Conservation (phyloP, 2,329 filamentous ascomycete genomes). For the Diaporthe sp. region DNA sequence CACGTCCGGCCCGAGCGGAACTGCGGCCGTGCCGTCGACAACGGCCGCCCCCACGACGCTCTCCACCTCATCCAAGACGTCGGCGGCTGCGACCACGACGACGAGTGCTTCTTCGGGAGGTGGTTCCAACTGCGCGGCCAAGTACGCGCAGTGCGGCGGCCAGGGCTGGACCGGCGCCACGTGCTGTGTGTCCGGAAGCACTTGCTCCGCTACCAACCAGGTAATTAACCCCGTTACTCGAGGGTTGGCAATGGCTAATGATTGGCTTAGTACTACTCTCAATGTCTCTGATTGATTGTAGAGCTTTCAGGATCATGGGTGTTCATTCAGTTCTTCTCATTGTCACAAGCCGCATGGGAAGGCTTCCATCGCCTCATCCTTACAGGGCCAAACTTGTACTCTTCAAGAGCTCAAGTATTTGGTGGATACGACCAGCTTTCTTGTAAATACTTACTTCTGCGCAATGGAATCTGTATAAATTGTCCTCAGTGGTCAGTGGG, state of each 20-base stretch:
- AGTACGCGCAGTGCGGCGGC: slow-evolving; percentile 16
- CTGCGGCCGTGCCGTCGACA: background rate
- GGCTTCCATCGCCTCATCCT: background rate
- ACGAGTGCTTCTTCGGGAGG: slow-evolving; percentile 4
- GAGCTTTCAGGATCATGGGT: background rate
- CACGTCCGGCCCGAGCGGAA: slow-evolving; percentile 41
- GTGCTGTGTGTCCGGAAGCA: slow-evolving; percentile 19
- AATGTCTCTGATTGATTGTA: slow-evolving; percentile 6
- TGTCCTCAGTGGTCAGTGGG: too few species aligned
- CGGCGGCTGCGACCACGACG: background rate
- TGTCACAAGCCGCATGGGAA: background rate
- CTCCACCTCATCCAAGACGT: slow-evolving; percentile 3
- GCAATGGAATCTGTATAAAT: background rate
- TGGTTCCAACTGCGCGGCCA: slow-evolving; percentile 9
- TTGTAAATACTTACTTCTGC: slow-evolving; percentile 13
- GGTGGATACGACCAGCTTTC: background rate
- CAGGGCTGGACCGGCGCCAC: slow-evolving; percentile 4
- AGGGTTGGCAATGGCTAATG: background rate
- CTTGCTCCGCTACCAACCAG: slow-evolving; percentile 29
- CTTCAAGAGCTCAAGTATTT: background rate
- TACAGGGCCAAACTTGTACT: background rate
- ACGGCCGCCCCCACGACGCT: slow-evolving; percentile 6
- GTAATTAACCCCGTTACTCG: background rate
- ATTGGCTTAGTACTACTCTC: background rate
- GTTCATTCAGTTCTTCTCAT: background rate